Evolutionary conservation across 805 yeast species (phyloP), one percentile per base, ranked within the genome.

Genomic region (Tetrapisispora arboricola): DNA sequence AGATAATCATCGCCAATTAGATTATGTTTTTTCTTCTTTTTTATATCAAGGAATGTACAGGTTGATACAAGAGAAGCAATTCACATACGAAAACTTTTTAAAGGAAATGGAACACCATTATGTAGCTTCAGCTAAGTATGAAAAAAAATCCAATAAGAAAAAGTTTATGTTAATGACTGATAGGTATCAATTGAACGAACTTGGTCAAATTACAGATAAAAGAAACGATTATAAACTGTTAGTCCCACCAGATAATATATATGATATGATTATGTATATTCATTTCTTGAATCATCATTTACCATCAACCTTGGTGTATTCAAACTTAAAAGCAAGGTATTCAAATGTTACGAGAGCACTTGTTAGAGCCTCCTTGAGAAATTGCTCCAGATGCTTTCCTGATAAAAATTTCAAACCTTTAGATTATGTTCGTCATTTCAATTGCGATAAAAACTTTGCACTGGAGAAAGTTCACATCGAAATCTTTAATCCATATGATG

Each of bases 231-330:
- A 53, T 24, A 51, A 46, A 20, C 42, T 55, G 17, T 52, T 57
- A 1, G 55, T 57, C 31, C 60, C 57, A 20, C 66, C 66, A 3
- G 46, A 55, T 11, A 33, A 42, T 29, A 41, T 60, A 12, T 54
- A 47, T 31, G 63, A 61, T 39, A 40, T 60, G 34, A 49, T 61
- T 7, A 47, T 60, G 46, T 47, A 54, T 13, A 51, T 53, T 9
- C 66, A 61, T 44, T 32, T 61, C 12, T 45, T 58, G 43, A 60
- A 60, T 42, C 42, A 49, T 19, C 64, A 60, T 44, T 41, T 48
- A 38, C 36, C 45, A 7, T 43, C 41, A 20, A 49, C 47, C 22
- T 40, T 42, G 13, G 41, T 58, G 4, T 54, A 57, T 35, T 40
- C 43, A 7, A 42, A 47, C 15, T 35, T 61, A 21, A 41, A 40